Percentiles rank a stretch among this genome's conserved stretches.
These are phyloP conservation scores for Candida arabinofermentans DNA, from an alignment of 805 yeast species.

Conservation along the genomic window DNA sequence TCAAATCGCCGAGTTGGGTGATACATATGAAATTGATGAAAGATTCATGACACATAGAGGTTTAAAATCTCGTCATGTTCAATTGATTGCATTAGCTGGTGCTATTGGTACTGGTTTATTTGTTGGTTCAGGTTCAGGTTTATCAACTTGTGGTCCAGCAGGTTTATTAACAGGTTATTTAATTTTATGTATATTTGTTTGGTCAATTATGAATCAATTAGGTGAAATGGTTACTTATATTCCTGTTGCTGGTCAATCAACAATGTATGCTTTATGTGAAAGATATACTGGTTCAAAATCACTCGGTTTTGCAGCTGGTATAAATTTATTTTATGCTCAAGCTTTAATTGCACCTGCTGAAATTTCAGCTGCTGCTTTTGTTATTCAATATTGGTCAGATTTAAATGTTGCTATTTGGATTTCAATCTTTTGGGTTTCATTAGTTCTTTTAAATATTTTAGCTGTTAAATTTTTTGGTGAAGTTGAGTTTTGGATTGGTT, in stretches of 20 bases:
- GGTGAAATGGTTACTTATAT: conserved; percentile 66
- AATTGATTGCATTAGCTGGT: conserved; percentile 69
- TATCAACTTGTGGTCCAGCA: conserved; percentile 32
- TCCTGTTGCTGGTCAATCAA: conserved; percentile 62
- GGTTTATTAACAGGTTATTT: conserved; percentile 58
- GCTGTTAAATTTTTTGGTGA: conserved; percentile 51
- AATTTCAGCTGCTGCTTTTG: conserved; percentile 61
- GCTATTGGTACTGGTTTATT: conserved; percentile 62
- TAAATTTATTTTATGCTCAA: conserved; percentile 42
- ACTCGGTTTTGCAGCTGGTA: conserved; percentile 56
- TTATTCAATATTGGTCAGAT: conserved; percentile 58
- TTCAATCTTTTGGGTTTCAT: conserved; percentile 45
- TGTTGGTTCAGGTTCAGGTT: conserved; percentile 41
- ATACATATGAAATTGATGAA: conserved; percentile 1
- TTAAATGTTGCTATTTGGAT: conserved; percentile 60
- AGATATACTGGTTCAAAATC: conserved; percentile 44
- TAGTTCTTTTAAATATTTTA: conserved; percentile 43
- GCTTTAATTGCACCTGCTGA: conserved; percentile 56
- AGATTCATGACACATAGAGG: conserved; percentile 32
- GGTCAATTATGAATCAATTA: conserved; percentile 57
- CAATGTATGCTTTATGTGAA: conserved; percentile 45
- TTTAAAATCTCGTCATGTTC: conserved; percentile 45
- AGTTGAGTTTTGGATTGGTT: conserved; percentile 63
- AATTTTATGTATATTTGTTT: conserved; percentile 59
- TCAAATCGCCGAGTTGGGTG: conserved; percentile 8